Evolutionary conservation across 345 rosid species (phyloP), one percentile per base, ranked within the genome.

Genomic region (Punica granatum): DNA sequence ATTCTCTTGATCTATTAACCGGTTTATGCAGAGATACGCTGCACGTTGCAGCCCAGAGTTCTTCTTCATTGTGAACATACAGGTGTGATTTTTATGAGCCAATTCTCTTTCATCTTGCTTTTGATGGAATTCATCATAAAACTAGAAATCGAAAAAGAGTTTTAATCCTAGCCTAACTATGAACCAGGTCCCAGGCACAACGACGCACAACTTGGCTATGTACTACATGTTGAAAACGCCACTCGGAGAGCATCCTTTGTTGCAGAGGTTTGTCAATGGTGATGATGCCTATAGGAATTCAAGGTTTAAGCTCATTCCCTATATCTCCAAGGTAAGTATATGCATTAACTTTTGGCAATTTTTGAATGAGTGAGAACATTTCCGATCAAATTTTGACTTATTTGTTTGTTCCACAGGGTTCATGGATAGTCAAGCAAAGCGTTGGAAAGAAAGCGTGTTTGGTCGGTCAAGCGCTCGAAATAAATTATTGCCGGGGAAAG

Each of bases 401-500:
- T 12, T 10, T 56, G 25, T 30, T 30, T 26, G 18, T 6, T 13
- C 34, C 19, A 13, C 33, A 89, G 96, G 99, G 98, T 53, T 88
- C 99, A 43, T 92, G 99, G 99, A 85, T 95, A 42, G 98, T 88
- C 42, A 95, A 88, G 83, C 97, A 90, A 71, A 90, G 98, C 70
- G 96, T 95, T 64, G 97, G 98, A 35, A 95, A 92, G 81, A 88
- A 89, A 67, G 88, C 96, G 34, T 83, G 96, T 77, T 76, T 95
- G 72, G 69, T 95, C 15, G 97, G 96, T 66, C 96, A 85, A 59
- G 81, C 86, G 49, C 97, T 94, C 10, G 90, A 85, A 76, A 75
- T 79, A 4, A 74, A 75, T 70, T 92, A 92, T 65, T 82, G 65
- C 63, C 87, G 78, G 0, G 98, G 99, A 36, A 84, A 81, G 67